A percentile compares a stretch with the other conserved stretches of the same genome.
These are phyloP conservation scores for Zymoseptoria ardabiliae DNA, from an alignment of 2,329 filamentous ascomycete genomes.

Conservation along the genomic window DNA sequence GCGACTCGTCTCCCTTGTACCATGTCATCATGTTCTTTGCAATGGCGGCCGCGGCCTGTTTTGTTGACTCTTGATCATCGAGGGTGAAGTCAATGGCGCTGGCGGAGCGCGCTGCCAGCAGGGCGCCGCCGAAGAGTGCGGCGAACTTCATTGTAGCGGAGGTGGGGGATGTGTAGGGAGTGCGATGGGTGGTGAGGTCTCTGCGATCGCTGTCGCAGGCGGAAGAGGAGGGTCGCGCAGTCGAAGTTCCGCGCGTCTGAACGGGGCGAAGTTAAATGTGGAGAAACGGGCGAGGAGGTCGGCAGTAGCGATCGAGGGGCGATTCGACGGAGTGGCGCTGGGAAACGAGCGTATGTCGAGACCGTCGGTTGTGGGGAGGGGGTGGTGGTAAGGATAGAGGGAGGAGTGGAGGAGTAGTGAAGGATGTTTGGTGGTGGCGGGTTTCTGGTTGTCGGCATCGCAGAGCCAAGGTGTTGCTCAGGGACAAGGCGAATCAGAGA, in stretches of 20 bases:
- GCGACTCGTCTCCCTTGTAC: conserved; percentile 45
- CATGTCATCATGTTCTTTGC: conserved; percentile 41
- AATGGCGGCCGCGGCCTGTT: conserved; percentile 33
- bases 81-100: conserved; percentile 13
- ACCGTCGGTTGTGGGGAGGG: not conserved
- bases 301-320: not conserved
- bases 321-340: not conserved
- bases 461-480: not conserved
- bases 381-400: not conserved
- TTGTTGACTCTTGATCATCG: conserved; percentile 32
- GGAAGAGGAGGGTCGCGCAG: not conserved
- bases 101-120: conserved; percentile 1
- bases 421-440: not conserved
- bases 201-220: not conserved
- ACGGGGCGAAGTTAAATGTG: not conserved
- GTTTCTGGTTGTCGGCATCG: not conserved
- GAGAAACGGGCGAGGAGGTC: not conserved
- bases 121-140: conserved; percentile 9
- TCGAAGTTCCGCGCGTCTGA: not conserved
- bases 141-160: conserved; percentile 10
- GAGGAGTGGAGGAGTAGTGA: not conserved
- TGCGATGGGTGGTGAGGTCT: not conserved
- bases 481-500: not conserved
- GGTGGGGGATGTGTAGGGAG: not conserved
- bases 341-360: not conserved